Base-by-base conservation (phyloP, 2,329 filamentous ascomycete species). In the Colletotrichum tropicale region DNA sequence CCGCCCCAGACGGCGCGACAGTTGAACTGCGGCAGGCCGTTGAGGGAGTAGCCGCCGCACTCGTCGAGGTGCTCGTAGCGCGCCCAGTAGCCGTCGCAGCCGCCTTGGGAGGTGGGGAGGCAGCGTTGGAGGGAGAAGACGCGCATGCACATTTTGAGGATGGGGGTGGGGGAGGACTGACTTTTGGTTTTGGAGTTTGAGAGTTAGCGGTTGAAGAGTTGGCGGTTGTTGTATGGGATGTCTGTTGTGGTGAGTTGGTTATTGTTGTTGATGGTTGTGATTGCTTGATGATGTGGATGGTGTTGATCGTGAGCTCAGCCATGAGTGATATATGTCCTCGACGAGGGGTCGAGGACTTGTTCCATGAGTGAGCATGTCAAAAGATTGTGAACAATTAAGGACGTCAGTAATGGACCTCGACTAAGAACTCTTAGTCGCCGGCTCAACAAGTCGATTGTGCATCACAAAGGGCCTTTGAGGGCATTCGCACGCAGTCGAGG, bases 71-170 rank as follows among this genome's bases (percentile, higher is more conserved):
- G 24, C 6, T 73, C 73, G 70, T n/a, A 48, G 38, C 18, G 18
- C 38, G 73, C 64, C 30, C n/a, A 75, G 58, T 73, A 75, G 12
- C 48, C n/a, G 64, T 64, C 70, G 73, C 73, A 75, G 8, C 73
- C 73, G 34, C 73, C 73, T 13, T 52, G 21, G 18, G 43, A 32
- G 6, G 5, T 6, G 28, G 34, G 7, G 64, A 48, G 18, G 64
- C 73, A 75, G 32, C 73, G 70, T 12, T 67, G 73, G 58, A 75
- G 73, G 56, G 32, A 64, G 21, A 75, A 75, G 28, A 68, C 18
- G n/a, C 58, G 72, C 56, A 68, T 75, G 34, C 73, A 75, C 73
- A 75, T 75, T 9, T 38, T 48, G 26, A 48, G 3, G 38, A 4
- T 48, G 9, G 38, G 38, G 38, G 18, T 43, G 58, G 26, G 24